Evolutionary conservation across 441 rosid genomes (phyloP).

Genomic region (Jatropha podagrica): DNA sequence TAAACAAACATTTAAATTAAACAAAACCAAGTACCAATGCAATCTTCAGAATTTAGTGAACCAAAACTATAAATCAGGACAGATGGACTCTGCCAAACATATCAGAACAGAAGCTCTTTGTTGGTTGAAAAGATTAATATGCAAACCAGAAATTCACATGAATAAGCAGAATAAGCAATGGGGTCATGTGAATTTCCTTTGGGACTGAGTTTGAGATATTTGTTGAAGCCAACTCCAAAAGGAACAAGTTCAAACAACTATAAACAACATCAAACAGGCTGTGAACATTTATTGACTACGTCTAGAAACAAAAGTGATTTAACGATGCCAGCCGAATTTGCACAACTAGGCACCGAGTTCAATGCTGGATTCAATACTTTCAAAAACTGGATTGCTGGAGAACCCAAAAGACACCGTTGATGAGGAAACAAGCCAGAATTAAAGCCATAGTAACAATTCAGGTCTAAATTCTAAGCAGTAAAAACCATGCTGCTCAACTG

Average conservation of each 20-base stretch:
- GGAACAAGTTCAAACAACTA: too few relatives aligned
- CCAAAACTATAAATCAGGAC: neutral
- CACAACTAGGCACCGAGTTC: neutral
- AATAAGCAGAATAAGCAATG: neutral
- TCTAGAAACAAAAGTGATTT: neutral
- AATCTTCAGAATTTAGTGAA: neutral
- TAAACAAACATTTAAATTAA: neutral
- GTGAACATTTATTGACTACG: neutral
- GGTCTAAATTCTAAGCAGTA: neutral
- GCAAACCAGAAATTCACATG: neutral
- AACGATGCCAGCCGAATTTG: neutral
- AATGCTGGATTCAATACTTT: slow-evolving; percentile 1
- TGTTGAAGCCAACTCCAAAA: neutral
- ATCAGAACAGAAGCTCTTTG: neutral
- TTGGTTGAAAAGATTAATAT: neutral
- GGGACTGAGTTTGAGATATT: neutral
- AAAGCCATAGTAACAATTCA: neutral
- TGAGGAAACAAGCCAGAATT: neutral
- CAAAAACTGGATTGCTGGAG: neutral
- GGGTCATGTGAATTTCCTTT: neutral
- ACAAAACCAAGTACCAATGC: neutral
- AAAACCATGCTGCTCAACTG: neutral
- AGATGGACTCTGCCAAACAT: neutral
- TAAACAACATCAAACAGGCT: neutral
- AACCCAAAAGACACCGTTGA: neutral